Conservation (phyloP, 2,329 filamentous ascomycete species). For the Peltaster fructicola region DNA sequence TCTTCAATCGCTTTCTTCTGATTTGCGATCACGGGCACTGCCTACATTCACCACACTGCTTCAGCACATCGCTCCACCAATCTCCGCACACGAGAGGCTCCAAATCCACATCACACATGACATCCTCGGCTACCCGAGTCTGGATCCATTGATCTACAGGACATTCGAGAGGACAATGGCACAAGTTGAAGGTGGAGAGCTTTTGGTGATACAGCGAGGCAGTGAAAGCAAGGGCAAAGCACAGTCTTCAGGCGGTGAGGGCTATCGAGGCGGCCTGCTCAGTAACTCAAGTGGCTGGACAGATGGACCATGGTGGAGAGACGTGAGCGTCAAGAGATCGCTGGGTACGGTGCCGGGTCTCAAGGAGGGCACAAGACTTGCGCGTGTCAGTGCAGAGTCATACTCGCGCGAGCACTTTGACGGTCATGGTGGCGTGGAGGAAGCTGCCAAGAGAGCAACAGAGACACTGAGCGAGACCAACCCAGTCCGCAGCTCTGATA, state of each 20-base stretch:
- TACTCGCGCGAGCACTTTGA: constrained; percentile 77
- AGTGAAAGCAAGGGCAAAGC: constrained; percentile 55
- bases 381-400: constrained; percentile 70
- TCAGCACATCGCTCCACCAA: constrained; percentile 87
- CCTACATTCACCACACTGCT: constrained; percentile 91
- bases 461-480: constrained; percentile 69
- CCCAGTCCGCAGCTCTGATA: constrained; percentile 78
- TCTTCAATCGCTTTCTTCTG: constrained; percentile 21
- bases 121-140: constrained; percentile 78
- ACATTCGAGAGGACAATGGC: constrained; percentile 94
- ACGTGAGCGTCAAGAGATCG: constrained; percentile 44
- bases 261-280: constrained; percentile 30
- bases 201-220: constrained; percentile 85
- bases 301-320: constrained; percentile 93
- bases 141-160: constrained; percentile 79
- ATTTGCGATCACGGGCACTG: constrained; percentile 68
- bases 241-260: constrained; percentile 39
- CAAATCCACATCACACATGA: constrained; percentile 97
- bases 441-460: constrained; percentile 61
- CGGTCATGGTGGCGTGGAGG: constrained; percentile 58
- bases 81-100: constrained; percentile 89
- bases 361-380: constrained; percentile 78
- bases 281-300: constrained; percentile 52
- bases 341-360: constrained; percentile 65
- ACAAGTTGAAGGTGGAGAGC: constrained; percentile 93